These are phyloP conservation scores for Pythium angustatum DNA, from an alignment of 352 stramenopile genomes.

Conservation along the genomic window DNA sequence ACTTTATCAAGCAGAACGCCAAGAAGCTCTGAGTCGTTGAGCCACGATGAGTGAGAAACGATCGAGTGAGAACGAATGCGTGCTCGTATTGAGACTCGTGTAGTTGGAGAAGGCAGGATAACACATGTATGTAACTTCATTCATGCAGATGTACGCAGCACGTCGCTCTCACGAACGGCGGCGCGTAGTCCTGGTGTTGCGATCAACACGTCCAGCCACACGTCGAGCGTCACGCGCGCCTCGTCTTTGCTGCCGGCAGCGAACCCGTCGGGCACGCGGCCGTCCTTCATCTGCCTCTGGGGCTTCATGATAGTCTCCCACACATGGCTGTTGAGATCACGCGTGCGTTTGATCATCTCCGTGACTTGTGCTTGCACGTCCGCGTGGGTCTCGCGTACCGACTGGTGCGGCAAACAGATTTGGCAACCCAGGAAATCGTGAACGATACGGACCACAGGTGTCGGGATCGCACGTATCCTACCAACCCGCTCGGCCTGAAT, in stretches of 20 bases:
- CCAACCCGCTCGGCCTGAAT: constrained; percentile 5
- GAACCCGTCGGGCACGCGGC: background rate
- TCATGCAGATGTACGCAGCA: background rate
- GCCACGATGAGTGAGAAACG: too few species aligned
- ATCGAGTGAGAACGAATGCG: too few species aligned
- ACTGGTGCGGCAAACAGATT: background rate
- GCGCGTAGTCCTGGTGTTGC: background rate
- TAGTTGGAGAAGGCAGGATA: too few species aligned
- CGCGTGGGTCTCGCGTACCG: background rate
- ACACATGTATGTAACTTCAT: too few species aligned
- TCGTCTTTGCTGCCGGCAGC: constrained; percentile 9
- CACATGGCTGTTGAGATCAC: constrained; percentile 6
- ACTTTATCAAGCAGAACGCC: constrained; percentile 12
- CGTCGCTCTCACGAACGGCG: background rate
- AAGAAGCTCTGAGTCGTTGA: constrained; percentile 2
- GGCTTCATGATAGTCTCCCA: background rate
- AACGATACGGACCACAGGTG: background rate
- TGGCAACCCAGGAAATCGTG: constrained; percentile 3
- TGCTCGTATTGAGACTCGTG: too few species aligned
- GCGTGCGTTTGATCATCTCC: constrained; percentile 9
- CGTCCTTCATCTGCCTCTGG: too few species aligned
- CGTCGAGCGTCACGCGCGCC: constrained; percentile 8
- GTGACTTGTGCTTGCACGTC: background rate
- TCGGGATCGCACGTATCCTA: background rate
- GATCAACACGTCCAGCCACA: background rate